These are phyloP conservation scores for Peronospora farinosa DNA, from an alignment of 352 stramenopile species.

Conservation along the genomic window DNA sequence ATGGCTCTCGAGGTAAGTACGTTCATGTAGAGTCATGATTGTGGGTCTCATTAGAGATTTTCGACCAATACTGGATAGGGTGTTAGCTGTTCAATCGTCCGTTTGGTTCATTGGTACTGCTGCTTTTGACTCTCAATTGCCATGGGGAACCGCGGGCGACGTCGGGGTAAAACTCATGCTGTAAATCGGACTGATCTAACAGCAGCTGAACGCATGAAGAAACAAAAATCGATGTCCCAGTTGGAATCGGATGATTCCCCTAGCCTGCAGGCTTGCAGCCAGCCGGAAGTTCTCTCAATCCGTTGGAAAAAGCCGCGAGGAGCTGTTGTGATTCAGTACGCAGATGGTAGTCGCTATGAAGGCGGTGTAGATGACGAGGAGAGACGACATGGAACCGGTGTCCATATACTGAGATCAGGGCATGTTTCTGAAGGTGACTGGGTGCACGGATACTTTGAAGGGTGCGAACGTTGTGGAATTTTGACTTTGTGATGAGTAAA, in stretches of 20 bases:
- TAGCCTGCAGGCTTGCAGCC: constrained; percentile 8
- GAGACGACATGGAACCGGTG: constrained; percentile 54
- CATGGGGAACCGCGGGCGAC: constrained; percentile 67
- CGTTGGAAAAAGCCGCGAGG: constrained; percentile 41
- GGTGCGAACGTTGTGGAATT: constrained; percentile 37
- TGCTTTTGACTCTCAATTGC: not conserved
- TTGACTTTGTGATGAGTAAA: not conserved
- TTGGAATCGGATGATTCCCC: constrained; percentile 14
- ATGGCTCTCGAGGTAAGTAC: constrained; percentile 55
- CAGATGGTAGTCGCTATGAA: constrained; percentile 63
- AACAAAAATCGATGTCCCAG: constrained; percentile 14
- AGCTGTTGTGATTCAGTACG: constrained; percentile 44
- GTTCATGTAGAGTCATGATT: constrained; percentile 34
- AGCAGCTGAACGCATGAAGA: constrained; percentile 10
- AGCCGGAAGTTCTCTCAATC: constrained; percentile 46
- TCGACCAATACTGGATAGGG: not conserved
- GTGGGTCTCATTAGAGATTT: not conserved
- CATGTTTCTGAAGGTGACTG: constrained; percentile 79
- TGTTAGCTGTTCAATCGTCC: too few relatives aligned
- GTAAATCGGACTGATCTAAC: constrained; percentile 26
- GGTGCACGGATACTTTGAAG: constrained; percentile 76
- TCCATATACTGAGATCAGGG: constrained; percentile 45
- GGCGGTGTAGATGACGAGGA: constrained; percentile 41
- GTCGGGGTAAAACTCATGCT: constrained; percentile 22
- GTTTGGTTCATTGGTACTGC: constrained; percentile 9